phyloP scores from a whole-genome alignment of 129 eudicot species.

The Arctium minus region DNA sequence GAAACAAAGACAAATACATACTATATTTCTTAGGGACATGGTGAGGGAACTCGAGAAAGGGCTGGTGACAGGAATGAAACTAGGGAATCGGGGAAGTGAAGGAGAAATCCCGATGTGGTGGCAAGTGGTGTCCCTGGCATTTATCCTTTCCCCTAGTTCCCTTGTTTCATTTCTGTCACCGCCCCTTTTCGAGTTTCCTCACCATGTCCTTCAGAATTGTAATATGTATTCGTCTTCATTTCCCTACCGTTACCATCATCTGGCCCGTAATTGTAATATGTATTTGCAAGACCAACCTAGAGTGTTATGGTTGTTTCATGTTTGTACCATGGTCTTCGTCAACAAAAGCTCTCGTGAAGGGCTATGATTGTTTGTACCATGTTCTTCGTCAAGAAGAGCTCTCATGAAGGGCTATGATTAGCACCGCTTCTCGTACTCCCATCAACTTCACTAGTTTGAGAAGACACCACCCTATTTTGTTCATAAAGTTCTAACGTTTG shows the following conservation, averaged over 20 bases:
- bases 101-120: no score
- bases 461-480: conserved; percentile 65
- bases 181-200: conserved; percentile 37
- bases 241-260: conserved; percentile 30
- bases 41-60: no score
- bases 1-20: no score
- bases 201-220: conserved; percentile 31
- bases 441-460: conserved; percentile 87
- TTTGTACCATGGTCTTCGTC: no score
- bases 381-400: conserved; percentile 45
- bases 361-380: conserved; percentile 27
- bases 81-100: no score
- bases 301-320: no score
- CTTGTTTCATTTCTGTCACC: conserved; percentile 19
- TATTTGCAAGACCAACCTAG: no score
- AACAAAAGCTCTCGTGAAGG: no score
- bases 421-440: conserved; percentile 60
- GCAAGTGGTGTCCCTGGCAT: conserved; percentile 15
- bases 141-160: conserved; percentile 42
- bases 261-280: not conserved
- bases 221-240: conserved; percentile 12
- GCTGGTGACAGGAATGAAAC: no score
- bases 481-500: conserved; percentile 88
- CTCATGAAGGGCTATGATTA: conserved; percentile 37
- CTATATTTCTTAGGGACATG: no score